Evolutionary conservation across 208 protist genomes (phyloP).

Genomic region (Wallacemonas collosoma): DNA sequence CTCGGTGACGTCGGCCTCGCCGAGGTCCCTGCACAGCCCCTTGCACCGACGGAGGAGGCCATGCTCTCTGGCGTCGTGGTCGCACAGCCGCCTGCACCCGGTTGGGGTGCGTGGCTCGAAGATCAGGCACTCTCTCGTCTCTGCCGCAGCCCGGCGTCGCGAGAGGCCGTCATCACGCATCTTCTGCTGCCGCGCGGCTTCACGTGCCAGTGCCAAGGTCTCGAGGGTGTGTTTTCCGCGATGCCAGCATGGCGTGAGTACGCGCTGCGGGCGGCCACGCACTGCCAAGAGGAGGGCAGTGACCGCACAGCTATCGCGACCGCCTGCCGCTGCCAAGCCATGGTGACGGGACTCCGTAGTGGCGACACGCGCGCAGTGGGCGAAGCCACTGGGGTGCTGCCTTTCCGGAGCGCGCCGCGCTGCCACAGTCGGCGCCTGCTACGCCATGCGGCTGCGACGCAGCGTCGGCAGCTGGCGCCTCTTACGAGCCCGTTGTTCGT

Average conservation of each 20-base stretch:
- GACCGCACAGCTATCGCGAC: not conserved
- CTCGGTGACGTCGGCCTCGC: slow-evolving; percentile 29
- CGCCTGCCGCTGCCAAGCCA: not conserved
- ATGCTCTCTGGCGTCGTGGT: not conserved
- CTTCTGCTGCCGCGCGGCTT: slow-evolving; percentile 29
- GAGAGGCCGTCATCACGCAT: slow-evolving; percentile 19
- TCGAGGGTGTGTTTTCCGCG: slow-evolving; percentile 17
- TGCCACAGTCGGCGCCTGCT: slow-evolving; percentile 16
- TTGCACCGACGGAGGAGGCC: not conserved
- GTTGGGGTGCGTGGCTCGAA: slow-evolving; percentile 23
- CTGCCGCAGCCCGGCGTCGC: slow-evolving; percentile 28
- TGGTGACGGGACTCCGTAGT: not conserved
- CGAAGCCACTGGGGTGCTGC: not conserved
- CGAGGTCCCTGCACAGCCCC: not conserved
- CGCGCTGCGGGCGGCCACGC: slow-evolving; percentile 23
- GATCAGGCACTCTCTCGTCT: slow-evolving; percentile 18
- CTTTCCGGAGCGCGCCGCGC: not conserved
- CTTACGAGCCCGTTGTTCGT: slow-evolving; percentile 30
- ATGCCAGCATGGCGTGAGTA: slow-evolving; percentile 29
- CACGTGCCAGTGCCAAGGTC: slow-evolving; percentile 1
- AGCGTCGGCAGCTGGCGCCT: slow-evolving; percentile 22
- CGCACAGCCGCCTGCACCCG: not conserved
- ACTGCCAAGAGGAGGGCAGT: not conserved
- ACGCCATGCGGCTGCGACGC: slow-evolving; percentile 23
- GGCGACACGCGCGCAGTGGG: not conserved